Conservation (phyloP, 108 stramenopile genomes). For the Mayamaea pseudoterrestris region DNA sequence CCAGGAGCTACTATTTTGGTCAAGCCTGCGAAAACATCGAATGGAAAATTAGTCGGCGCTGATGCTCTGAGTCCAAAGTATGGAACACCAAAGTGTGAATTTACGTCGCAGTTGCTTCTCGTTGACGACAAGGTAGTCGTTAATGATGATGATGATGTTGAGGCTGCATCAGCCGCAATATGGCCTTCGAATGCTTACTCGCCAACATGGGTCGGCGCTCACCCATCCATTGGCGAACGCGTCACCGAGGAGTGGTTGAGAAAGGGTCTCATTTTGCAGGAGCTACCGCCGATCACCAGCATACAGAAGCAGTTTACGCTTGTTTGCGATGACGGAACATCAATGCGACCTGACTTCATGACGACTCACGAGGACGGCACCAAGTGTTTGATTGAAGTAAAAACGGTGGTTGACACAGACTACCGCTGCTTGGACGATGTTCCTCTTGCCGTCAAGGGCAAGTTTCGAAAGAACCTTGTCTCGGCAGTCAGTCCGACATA, state of each 20-base stretch:
- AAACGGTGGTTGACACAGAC: constrained; percentile 52
- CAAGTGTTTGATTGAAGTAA: constrained; percentile 34
- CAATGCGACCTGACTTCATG: constrained; percentile 35
- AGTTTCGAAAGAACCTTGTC: constrained; percentile 20
- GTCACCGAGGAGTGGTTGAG: constrained; percentile 25
- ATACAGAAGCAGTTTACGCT: constrained; percentile 6
- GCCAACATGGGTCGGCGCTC: constrained; percentile 40
- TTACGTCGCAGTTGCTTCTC: constrained; percentile 28
- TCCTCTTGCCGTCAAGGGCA: constrained; percentile 20
- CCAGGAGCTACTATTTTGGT: constrained; percentile 26
- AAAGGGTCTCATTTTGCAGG: too few relatives aligned
- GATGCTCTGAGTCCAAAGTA: constrained; percentile 36
- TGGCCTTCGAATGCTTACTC: constrained; percentile 14
- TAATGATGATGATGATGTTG: neutral
- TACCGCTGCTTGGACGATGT: constrained; percentile 11
- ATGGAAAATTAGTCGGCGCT: constrained; percentile 30
- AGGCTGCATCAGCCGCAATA: too few relatives aligned
- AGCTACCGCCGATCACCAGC: constrained; percentile 20
- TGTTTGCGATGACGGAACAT: constrained; percentile 11
- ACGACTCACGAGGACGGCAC: constrained; percentile 18
- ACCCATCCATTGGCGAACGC: constrained; percentile 45
- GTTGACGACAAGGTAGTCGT: constrained; percentile 20
- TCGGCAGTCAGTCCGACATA: constrained; percentile 22
- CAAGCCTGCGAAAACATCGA: constrained; percentile 25
- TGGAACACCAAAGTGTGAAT: constrained; percentile 43